Conservation (phyloP, 1,139 yeast species). For the Candida tropicalis region DNA sequence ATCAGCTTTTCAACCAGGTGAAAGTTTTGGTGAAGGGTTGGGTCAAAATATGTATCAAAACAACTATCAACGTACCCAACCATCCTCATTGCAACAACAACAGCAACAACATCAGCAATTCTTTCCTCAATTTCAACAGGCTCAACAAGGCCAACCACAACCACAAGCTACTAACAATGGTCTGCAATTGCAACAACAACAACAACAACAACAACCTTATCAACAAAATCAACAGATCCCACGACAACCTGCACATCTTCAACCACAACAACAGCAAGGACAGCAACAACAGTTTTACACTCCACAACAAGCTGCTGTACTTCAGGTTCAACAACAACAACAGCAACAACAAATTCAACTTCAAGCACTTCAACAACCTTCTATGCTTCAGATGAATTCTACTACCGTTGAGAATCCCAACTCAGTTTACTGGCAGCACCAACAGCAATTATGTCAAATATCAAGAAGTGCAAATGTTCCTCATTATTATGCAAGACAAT, state of each 20-base stretch:
- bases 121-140: conserved; percentile 27
- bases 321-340: conserved; percentile 20
- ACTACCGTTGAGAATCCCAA: conserved; percentile 50
- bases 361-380: conserved; percentile 21
- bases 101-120: conserved; percentile 21
- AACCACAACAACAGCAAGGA: conserved; percentile 24
- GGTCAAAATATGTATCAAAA: conserved; percentile 39
- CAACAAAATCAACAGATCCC: conserved; percentile 26
- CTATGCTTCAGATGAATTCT: conserved; percentile 29
- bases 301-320: conserved; percentile 21
- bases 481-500: conserved; percentile 90
- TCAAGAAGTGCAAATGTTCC: conserved; percentile 76
- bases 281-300: conserved; percentile 24
- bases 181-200: conserved; percentile 32
- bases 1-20: conserved; percentile 27
- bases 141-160: conserved; percentile 24
- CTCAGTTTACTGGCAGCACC: conserved; percentile 84
- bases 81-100: conserved; percentile 22
- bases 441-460: conserved; percentile 74
- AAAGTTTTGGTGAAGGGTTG: conserved; percentile 28
- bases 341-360: conserved; percentile 20
- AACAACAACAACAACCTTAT: conserved; percentile 28
- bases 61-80: conserved; percentile 33
- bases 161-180: conserved; percentile 22
- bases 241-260: conserved; percentile 27